These are phyloP conservation scores for Saccharomycopsis fibuligera DNA, from an alignment of 805 yeast species.

Conservation along the genomic window DNA sequence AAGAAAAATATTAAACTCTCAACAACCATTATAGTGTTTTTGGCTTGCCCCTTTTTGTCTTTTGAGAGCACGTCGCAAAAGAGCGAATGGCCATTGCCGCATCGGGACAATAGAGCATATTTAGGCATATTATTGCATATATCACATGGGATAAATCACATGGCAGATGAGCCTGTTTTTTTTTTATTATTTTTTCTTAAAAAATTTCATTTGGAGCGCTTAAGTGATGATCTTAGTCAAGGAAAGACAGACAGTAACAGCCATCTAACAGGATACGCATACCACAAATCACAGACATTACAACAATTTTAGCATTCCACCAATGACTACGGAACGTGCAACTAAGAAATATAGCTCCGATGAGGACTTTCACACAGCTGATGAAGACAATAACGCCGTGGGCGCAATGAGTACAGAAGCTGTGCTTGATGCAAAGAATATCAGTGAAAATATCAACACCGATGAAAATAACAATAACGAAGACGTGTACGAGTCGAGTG, in stretches of 20 bases:
- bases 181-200: too few species aligned
- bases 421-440: not conserved
- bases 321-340: not conserved
- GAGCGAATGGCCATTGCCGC: too few species aligned
- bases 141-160: too few species aligned
- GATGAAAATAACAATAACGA: conserved; percentile 1
- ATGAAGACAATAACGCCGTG: not conserved
- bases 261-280: not conserved
- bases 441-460: not conserved
- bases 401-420: not conserved
- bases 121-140: too few species aligned
- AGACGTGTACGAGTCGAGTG: conserved; percentile 6
- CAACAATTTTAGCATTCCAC: not conserved
- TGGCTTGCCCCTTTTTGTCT: too few species aligned
- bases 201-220: too few species aligned
- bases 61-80: too few species aligned
- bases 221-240: too few species aligned
- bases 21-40: too few species aligned
- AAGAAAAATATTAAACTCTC: too few species aligned
- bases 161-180: too few species aligned
- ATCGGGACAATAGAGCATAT: too few species aligned
- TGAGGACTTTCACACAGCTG: conserved; percentile 18
- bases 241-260: not conserved
- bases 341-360: conserved; percentile 2
- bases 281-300: not conserved